phyloP scores from a whole-genome alignment of 169 alveolate species.

The Perkinsus marinus region DNA sequence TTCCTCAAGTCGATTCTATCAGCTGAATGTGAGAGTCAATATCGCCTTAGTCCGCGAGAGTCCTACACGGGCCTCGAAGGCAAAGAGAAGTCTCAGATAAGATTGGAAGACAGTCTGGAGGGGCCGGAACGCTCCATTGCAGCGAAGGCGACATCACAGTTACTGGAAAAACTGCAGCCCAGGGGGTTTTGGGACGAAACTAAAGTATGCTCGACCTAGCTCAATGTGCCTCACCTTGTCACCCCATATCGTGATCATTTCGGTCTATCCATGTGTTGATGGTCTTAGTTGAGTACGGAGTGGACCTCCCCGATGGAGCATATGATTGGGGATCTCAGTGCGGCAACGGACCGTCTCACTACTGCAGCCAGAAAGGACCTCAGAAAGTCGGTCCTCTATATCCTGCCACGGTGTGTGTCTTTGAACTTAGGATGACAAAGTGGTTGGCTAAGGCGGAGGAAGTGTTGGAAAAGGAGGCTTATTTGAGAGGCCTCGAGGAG shows the following conservation, averaged over 20 bases:
- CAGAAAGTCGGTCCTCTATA: not conserved
- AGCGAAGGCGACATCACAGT: not conserved
- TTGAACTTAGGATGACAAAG: not conserved
- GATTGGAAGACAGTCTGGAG: not conserved
- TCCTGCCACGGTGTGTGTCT: not conserved
- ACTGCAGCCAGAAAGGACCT: not conserved
- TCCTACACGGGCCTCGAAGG: too few relatives aligned
- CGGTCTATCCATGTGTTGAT: too few relatives aligned
- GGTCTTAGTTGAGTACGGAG: not conserved
- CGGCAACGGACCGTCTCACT: not conserved
- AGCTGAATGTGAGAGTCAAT: too few relatives aligned
- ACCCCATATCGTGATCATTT: too few relatives aligned
- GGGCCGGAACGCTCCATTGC: not conserved
- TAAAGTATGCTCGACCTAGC: not conserved
- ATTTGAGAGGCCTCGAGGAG: not conserved
- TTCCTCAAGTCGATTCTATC: too few relatives aligned
- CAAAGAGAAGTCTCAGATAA: too few relatives aligned
- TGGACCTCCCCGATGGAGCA: not conserved
- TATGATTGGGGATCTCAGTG: not conserved
- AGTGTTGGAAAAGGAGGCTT: not conserved
- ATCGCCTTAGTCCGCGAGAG: too few relatives aligned
- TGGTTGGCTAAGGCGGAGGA: not conserved
- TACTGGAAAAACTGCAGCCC: not conserved
- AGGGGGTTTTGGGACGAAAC: not conserved
- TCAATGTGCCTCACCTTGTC: too few relatives aligned